Conservation (phyloP, 2,329 filamentous ascomycete genomes). For the Ceratocystis variospora region DNA sequence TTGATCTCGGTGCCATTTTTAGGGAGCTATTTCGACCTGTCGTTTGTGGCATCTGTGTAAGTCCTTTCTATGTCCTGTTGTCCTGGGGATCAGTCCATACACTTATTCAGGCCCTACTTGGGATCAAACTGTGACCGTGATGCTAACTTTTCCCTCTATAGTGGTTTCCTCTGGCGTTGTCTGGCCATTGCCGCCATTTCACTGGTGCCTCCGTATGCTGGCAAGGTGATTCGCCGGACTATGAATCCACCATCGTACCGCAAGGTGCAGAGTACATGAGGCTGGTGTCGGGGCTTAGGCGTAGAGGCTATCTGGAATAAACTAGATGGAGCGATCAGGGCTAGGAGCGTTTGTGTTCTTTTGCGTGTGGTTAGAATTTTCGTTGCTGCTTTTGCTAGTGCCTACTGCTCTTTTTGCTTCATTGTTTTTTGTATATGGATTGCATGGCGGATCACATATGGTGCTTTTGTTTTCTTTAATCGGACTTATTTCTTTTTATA, state of each 20-base stretch:
- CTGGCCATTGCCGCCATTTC: constrained; percentile 65
- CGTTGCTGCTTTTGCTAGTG: constrained; percentile 2
- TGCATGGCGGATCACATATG: neutral
- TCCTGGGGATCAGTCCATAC: too few species aligned
- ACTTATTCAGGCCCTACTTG: neutral
- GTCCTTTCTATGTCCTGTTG: constrained; percentile 23
- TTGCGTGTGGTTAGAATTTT: neutral
- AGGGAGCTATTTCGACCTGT: constrained; percentile 76
- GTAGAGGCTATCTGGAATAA: neutral
- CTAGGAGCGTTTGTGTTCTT: neutral
- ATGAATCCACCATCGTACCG: constrained; percentile 88
- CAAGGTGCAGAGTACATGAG: constrained; percentile 65
- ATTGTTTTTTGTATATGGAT: constrained; percentile 10
- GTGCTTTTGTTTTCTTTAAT: neutral
- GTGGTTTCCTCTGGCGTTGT: constrained; percentile 82
- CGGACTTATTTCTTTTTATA: neutral
- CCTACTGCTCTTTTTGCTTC: neutral
- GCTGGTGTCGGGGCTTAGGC: neutral
- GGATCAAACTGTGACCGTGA: neutral
- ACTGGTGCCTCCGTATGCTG: constrained; percentile 73
- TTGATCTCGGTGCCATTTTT: constrained; percentile 74
- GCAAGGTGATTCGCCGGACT: constrained; percentile 68
- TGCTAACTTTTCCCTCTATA: constrained; percentile 23
- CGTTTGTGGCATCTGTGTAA: constrained; percentile 58
- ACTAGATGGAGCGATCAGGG: too few species aligned